phyloP scores from a whole-genome alignment of 768 basidiomycete genomes.

The Xerocomellus chrysenteron region DNA sequence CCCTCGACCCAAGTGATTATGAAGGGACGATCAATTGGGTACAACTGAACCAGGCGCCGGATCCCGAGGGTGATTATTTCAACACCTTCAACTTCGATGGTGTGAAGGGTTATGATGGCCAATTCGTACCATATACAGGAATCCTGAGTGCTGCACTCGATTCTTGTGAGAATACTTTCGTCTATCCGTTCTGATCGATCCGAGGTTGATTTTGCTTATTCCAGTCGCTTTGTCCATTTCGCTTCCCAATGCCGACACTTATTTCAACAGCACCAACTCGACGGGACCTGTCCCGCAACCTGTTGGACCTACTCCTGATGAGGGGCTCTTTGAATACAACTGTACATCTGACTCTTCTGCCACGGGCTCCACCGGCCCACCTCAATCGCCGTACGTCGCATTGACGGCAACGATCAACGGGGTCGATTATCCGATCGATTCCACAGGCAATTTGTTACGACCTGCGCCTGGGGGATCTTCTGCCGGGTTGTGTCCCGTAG shows the following conservation, averaged over 20 bases:
- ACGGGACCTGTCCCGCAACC: conserved; percentile 25
- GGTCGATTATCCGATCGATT: conserved; percentile 32
- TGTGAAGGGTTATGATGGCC: conserved; percentile 30
- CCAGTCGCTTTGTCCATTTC: conserved; percentile 16
- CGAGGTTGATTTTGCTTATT: not conserved
- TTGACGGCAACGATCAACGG: conserved; percentile 32
- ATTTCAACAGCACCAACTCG: conserved; percentile 17
- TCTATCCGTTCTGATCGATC: not conserved
- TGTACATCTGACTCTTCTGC: conserved; percentile 8
- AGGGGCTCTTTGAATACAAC: conserved; percentile 11
- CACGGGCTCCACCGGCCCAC: not conserved
- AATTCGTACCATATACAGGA: conserved; percentile 20
- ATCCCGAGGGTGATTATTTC: conserved; percentile 11
- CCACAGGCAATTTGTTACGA: conserved; percentile 20
- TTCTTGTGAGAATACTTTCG: conserved; percentile 18
- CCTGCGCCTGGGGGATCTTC: not conserved
- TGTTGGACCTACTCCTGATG: not conserved
- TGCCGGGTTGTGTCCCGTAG: conserved; percentile 20
- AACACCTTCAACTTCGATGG: conserved; percentile 28
- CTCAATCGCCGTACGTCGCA: conserved; percentile 21
- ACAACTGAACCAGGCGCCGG: conserved; percentile 18
- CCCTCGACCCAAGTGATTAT: conserved; percentile 31
- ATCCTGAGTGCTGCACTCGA: conserved; percentile 22
- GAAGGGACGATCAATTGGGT: conserved; percentile 34
- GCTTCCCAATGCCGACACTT: conserved; percentile 18